Evolutionary conservation across 805 yeast species (phyloP), one percentile per base, ranked within the genome.

Genomic region (Candida maris): DNA sequence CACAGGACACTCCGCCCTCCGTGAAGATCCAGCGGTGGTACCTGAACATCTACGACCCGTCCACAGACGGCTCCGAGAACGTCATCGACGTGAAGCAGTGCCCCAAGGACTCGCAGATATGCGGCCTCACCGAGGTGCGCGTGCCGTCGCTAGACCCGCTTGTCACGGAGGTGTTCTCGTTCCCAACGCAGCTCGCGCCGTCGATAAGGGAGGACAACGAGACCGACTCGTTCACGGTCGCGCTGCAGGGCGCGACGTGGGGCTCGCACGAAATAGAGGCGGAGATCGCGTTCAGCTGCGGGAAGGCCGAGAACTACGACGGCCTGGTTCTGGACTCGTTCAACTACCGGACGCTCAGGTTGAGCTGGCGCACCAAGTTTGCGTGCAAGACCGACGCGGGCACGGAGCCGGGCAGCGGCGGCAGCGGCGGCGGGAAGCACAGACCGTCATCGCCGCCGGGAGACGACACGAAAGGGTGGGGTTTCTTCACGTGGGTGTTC

Each of bases 401-500:
- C 22, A 59, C 59, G 26, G 51, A 56, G 8, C 43, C 45, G 10
- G 50, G 45, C 25, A 44, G 52, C 16, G 48, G 58, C 12, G 49
- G 48, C 3, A n/a, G 14, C 14, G 15, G 15, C 8, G n/a, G n/a
- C n/a, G n/a, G n/a, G n/a, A n/a, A n/a, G n/a, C n/a, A n/a, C n/a
- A n/a, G n/a, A n/a, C n/a, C n/a, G n/a, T 53, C 58, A 33, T 57
- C 57, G 20, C 48, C 54, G 19, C 38, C 42, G 15, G 39, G 47
- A 4, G 62, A 57, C n/a, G 59, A 58, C 27, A 67, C 77, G 9
- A 32, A 62, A 51, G 77, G 80, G 40, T 79, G 91, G 81, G 93
- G 95, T 35, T 76, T 89, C 72, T 76, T 89, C 56, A 75, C 88
- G 3, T 85, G 91, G 80, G 52, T 87, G 7, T 85, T 89, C 54